These are phyloP conservation scores for Russula sp. DNA, from an alignment of 768 basidiomycete genomes.

Conservation along the genomic window DNA sequence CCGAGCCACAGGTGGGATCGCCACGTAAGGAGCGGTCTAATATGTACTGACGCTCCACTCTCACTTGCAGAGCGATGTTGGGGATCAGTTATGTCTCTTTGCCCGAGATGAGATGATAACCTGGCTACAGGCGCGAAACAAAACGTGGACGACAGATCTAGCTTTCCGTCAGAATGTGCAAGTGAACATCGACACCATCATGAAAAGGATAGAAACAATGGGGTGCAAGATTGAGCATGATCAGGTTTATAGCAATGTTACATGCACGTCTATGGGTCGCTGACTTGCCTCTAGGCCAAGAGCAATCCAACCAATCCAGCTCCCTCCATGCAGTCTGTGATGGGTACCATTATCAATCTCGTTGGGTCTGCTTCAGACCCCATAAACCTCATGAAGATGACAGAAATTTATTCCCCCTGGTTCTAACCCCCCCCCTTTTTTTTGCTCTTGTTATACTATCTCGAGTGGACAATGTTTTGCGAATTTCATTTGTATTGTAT, in stretches of 20 bases:
- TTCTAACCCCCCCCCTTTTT: conserved; percentile 46
- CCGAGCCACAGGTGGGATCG: conserved; percentile 71
- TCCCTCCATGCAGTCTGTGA: conserved; percentile 44
- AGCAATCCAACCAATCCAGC: conserved; percentile 30
- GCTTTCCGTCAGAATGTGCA: conserved; percentile 51
- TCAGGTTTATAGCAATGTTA: conserved; percentile 41
- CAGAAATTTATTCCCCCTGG: conserved; percentile 82
- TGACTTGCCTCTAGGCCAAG: conserved; percentile 24
- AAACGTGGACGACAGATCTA: conserved; percentile 50
- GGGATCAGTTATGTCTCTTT: conserved; percentile 86
- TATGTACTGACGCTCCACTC: conserved; percentile 6
- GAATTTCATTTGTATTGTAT: conserved; percentile 8
- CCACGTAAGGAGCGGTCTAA: background rate
- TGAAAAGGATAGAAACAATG: conserved; percentile 75
- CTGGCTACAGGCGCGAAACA: conserved; percentile 56
- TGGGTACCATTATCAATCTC: conserved; percentile 75
- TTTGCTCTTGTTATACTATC: conserved; percentile 10
- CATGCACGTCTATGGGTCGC: background rate
- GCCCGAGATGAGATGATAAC: conserved; percentile 86
- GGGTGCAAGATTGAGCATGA: conserved; percentile 84
- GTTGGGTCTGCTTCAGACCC: conserved; percentile 86
- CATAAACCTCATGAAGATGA: conserved; percentile 75
- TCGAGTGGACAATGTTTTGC: conserved; percentile 14
- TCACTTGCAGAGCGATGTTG: conserved; percentile 69
- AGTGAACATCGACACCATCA: conserved; percentile 57